A percentile compares a stretch with the other conserved stretches of the same genome.
Conservation (phyloP, 1,139 yeast species). For the Scheffersomyces parashehatae region DNA sequence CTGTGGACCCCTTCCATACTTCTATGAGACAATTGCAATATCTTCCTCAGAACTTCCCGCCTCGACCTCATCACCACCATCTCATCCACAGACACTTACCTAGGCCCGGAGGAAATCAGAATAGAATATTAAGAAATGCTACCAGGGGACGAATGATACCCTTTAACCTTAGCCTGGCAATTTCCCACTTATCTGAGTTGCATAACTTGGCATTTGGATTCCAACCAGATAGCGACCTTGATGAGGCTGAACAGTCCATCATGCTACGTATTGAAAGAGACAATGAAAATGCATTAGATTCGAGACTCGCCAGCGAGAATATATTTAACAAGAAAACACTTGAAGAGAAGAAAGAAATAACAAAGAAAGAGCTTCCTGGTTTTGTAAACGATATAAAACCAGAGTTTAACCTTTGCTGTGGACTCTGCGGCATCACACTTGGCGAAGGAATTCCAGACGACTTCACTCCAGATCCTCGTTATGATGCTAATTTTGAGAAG, state of each 20-base stretch:
- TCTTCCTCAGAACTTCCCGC: too few relatives aligned
- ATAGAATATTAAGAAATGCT: too few relatives aligned
- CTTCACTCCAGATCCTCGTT: slow-evolving; percentile 36
- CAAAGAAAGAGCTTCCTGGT: slow-evolving; percentile 18
- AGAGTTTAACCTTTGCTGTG: slow-evolving; percentile 50
- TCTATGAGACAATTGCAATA: too few relatives aligned
- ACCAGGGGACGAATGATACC: too few relatives aligned
- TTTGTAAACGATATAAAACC: slow-evolving; percentile 42
- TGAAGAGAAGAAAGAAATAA: slow-evolving; percentile 25
- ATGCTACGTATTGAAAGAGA: slow-evolving; percentile 46
- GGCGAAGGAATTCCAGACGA: slow-evolving; percentile 70
- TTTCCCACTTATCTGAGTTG: too few relatives aligned
- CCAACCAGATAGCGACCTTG: not conserved
- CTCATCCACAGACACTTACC: too few relatives aligned
- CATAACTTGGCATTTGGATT: not conserved
- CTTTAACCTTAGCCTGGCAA: too few relatives aligned
- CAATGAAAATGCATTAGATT: slow-evolving; percentile 37
- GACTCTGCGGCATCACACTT: slow-evolving; percentile 65
- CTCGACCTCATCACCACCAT: too few relatives aligned
- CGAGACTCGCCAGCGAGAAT: slow-evolving; percentile 33
- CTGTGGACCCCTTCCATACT: too few relatives aligned
- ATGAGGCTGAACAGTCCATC: slow-evolving; percentile 30
- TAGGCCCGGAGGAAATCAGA: too few relatives aligned
- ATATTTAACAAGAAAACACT: slow-evolving; percentile 30
- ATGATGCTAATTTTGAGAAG: slow-evolving; percentile 26